Conservation (phyloP, 208 protist genomes). For the Crithidia brevicula region DNA sequence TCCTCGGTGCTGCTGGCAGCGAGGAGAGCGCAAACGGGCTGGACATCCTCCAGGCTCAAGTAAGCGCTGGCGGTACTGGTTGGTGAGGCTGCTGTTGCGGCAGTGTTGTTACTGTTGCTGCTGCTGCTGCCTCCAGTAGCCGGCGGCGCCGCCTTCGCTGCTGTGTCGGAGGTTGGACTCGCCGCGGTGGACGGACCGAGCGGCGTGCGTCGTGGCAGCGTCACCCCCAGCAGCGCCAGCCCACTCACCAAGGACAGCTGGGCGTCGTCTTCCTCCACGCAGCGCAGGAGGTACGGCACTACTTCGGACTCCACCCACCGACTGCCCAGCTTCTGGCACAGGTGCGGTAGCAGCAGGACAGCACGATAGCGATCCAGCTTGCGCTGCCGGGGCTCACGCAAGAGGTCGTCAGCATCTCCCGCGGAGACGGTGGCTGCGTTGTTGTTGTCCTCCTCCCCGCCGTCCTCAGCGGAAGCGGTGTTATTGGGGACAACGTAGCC, state of each 20-base stretch:
- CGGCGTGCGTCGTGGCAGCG: conserved; percentile 22
- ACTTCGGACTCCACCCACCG: conserved; percentile 64
- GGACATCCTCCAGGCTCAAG: conserved; percentile 41
- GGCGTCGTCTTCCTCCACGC: conserved; percentile 77
- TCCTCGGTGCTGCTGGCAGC: conserved; percentile 42
- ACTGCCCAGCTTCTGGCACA: conserved; percentile 53
- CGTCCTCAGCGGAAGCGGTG: not conserved
- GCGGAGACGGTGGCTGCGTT: conserved; percentile 28
- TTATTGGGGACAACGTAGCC: conserved; percentile 17
- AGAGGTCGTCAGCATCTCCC: conserved; percentile 41
- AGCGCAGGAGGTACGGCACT: conserved; percentile 78
- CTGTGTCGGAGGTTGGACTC: not conserved
- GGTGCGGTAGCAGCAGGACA: conserved; percentile 60
- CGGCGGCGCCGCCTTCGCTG: not conserved
- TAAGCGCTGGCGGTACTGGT: conserved; percentile 3
- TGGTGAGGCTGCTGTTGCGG: not conserved
- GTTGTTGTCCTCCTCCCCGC: conserved; percentile 25
- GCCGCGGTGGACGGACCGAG: not conserved
- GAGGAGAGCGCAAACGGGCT: conserved; percentile 55
- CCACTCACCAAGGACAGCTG: conserved; percentile 58
- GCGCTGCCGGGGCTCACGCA: conserved; percentile 54
- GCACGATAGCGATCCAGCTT: conserved; percentile 55
- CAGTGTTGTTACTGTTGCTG: not conserved
- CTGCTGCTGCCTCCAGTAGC: not conserved
- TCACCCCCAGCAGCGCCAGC: conserved; percentile 62